Percentiles rank a stretch among this genome's conserved stretches.
These are phyloP conservation scores for Aureobasidium sp. DNA, from an alignment of 2,329 filamentous ascomycete species.

Conservation along the genomic window DNA sequence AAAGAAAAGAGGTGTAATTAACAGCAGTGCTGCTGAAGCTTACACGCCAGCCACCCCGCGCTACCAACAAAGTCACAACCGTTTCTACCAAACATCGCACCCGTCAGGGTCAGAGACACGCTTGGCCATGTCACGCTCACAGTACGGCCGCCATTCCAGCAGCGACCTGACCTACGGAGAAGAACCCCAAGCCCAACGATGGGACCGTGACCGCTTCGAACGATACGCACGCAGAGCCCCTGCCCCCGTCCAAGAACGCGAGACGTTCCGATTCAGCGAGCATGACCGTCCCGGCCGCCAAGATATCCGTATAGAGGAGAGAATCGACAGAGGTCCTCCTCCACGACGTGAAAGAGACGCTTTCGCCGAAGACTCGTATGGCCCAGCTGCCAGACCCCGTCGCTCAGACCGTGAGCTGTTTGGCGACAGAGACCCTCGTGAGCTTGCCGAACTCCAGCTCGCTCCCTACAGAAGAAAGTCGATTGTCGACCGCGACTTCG, in stretches of 20 bases:
- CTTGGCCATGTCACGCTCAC: constrained; percentile 8
- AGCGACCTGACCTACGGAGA: constrained; percentile 37
- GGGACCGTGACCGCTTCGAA: constrained; percentile 44
- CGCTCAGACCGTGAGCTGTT: constrained; percentile 37
- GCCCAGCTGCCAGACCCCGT: constrained; percentile 21
- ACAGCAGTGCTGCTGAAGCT: not conserved
- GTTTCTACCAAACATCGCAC: constrained; percentile 1
- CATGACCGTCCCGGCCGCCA: constrained; percentile 31
- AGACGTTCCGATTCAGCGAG: constrained; percentile 34
- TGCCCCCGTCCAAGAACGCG: constrained; percentile 26
- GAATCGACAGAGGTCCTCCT: constrained; percentile 25
- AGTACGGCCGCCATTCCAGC: constrained; percentile 23
- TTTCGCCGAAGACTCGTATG: constrained; percentile 40
- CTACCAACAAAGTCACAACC: not conserved
- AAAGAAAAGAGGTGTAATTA: not conserved
- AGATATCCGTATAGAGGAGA: constrained; percentile 36
- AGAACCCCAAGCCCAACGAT: constrained; percentile 34
- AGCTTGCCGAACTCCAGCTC: constrained; percentile 43
- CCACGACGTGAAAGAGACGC: constrained; percentile 39
- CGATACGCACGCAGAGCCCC: constrained; percentile 26
- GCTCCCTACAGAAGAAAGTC: constrained; percentile 51
- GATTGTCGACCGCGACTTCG: constrained; percentile 48
- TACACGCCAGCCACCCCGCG: constrained; percentile 1
- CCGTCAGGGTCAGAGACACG: not conserved
- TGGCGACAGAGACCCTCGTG: constrained; percentile 37